These are phyloP conservation scores for Gossypium lobatum DNA, from an alignment of 441 rosid species.

Conservation along the genomic window DNA sequence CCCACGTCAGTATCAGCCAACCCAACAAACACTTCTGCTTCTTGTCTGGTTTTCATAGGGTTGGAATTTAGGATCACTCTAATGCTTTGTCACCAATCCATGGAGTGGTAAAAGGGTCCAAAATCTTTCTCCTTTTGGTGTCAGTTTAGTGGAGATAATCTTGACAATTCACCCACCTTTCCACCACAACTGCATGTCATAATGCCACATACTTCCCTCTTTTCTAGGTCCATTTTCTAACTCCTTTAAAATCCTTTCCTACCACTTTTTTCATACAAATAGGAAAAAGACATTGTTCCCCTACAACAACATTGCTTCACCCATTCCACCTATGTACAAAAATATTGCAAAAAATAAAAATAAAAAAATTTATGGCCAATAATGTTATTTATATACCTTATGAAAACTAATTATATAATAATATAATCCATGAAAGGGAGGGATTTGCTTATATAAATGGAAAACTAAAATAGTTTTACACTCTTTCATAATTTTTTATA, in stretches of 20 bases:
- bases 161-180: slow-evolving; percentile 2
- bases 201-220: not conserved
- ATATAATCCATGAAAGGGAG: no score
- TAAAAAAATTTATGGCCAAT: no score
- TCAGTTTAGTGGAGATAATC: not conserved
- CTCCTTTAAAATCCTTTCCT: not conserved
- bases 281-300: no score
- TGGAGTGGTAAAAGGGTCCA: not conserved
- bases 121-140: not conserved
- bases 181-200: not conserved
- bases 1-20: not conserved
- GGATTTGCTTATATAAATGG: no score
- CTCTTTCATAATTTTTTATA: no score
- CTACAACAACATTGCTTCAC: not conserved
- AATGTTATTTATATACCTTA: no score
- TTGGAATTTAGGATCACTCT: not conserved
- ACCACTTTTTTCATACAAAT: not conserved
- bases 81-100: no score
- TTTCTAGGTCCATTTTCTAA: not conserved
- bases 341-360: no score
- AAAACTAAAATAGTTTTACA: no score
- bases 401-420: no score
- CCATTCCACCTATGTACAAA: not conserved
- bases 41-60: not conserved
- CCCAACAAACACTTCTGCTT: not conserved